Evolutionary conservation across 2,329 filamentous ascomycete species (phyloP), one percentile per base, ranked within the genome.

Genomic region (Aureobasidium sp.): DNA sequence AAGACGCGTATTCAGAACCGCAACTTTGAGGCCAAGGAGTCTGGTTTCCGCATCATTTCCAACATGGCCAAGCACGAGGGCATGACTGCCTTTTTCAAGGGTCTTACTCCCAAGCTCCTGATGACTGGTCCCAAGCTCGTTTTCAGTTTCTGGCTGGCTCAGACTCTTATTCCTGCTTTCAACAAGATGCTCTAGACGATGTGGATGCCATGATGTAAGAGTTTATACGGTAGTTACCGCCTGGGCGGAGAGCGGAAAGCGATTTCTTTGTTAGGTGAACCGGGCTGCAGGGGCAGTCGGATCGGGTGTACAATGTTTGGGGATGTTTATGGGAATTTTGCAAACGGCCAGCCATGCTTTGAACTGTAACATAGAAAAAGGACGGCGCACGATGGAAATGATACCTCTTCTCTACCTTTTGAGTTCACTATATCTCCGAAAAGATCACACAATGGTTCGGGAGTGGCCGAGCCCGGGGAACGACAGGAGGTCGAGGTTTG

Each of bases 41-140:
- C 88, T 68, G 94, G 94, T 45, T 90, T 96, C 82, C 84, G 85
- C 70, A 97, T 99, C 69, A 78, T 99, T 64, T 82, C 85, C 65
- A 95, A 91, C 74, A 99, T 99, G 94, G 84, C 89, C 65, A 89
- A 86, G 79, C 84, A 96, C 68, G 94, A 99, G 77, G 94, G 93
- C 23, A 73, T 87, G 61, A 79, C 81, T 17, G 87, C 88, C 69
- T 97, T 99, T 84, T 99, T 99, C 85, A 99, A 99, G 84, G 94
- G 94, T 45, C 78, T 99, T 65, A 88, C 91, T 53, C 94, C 94
- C 64, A 99, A 99, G 87, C 85, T 99, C 65, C 83, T 99, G 70
- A 99, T 99, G 94, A 99, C 94, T 17, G 95, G 94, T 25, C 94
- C 94, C 65, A 99, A 99, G 84, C 83, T 99, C 63, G 94, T 97